Evolutionary conservation across 2,329 filamentous ascomycete species (phyloP).

Genomic region (Epichloe scottii): DNA sequence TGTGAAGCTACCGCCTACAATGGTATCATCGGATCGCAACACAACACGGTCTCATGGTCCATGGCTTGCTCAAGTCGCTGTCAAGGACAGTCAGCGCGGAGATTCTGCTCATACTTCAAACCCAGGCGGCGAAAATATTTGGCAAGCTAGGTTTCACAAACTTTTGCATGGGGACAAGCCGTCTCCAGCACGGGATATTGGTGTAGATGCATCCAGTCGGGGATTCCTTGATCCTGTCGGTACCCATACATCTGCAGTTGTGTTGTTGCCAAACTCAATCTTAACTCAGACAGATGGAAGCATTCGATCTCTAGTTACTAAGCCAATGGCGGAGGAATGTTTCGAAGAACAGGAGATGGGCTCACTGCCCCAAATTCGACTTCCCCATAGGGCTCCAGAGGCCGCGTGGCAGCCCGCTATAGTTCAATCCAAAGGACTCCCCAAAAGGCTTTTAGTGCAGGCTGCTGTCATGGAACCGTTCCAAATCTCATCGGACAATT

Average conservation of each 20-base stretch:
- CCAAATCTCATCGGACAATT: conserved; percentile 20
- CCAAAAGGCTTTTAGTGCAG: conserved; percentile 35
- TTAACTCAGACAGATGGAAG: conserved; percentile 20
- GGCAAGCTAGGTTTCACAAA: conserved; percentile 78
- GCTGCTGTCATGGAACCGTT: conserved; percentile 22
- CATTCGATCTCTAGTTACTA: conserved; percentile 39
- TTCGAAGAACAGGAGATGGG: conserved; percentile 75
- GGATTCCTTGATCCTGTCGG: conserved; percentile 47
- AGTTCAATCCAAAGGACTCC: conserved; percentile 41
- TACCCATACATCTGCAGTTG: conserved; percentile 45
- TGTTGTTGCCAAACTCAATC: conserved; percentile 45
- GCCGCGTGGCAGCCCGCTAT: conserved; percentile 50
- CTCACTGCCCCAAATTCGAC: conserved; percentile 56
- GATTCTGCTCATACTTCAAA: conserved; percentile 10
- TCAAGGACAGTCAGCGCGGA: conserved; percentile 18
- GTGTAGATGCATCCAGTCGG: conserved; percentile 56
- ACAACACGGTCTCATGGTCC: conserved; percentile 16
- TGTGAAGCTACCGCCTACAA: conserved; percentile 64
- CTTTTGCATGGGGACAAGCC: conserved; percentile 60
- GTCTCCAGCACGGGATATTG: conserved; percentile 42
- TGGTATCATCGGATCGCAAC: conserved; percentile 13
- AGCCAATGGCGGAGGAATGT: conserved; percentile 64
- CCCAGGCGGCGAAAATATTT: conserved; percentile 32
- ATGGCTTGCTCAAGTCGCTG: conserved; percentile 24
- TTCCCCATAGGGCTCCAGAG: conserved; percentile 51